Evolutionary conservation across 2,329 filamentous ascomycete species (phyloP), one percentile per base, ranked within the genome.

Genomic region (Microsporum audouinii): DNA sequence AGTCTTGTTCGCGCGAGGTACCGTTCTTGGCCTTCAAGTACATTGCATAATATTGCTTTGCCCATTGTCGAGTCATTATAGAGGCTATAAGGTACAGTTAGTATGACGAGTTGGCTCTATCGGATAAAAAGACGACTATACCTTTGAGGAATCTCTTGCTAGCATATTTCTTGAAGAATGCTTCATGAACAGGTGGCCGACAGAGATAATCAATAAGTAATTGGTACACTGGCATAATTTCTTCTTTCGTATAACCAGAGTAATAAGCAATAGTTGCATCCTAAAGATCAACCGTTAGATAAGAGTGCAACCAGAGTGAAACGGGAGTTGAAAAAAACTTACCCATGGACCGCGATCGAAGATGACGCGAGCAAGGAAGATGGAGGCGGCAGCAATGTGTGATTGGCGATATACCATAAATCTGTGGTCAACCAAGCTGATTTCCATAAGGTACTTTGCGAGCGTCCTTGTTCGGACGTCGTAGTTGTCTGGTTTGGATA

Each of bases 71-170:
- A 39, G 91, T 88, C 64, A 95, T 81, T 69, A 97, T 91, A 31
- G 92, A 96, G 68, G 91, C 91, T 96, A 61, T 60, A 29, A 59
- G 43, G 31, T 10, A 33, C 60, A 63, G 72, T 71, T 62, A 72
- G 68, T 58, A 63, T 56, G 47, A 12, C 5, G 7, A 17, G 14
- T 12, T 12, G 45, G 7, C 23, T 23, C 17, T 23, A 23, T 23
- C 17, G 17, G 10, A 17, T 23, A 10, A 34, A 10, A 3, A 2
- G 7, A 31, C 17, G 10, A 2, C 2, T 43, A 14, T 85, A 96
- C 92, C 91, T 80, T 99, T 99, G 69, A 97, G 79, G 78, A 97
- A 99, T 78, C 96, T 96, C 82, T 97, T 99, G 84, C 90, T 95
- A 61, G 94, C 94, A 74, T 99, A 99, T 77, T 99, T 99, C 84